Evolutionary conservation across 768 basidiomycete genomes (phyloP).

Genomic region (Leucocoprinus sp.): DNA sequence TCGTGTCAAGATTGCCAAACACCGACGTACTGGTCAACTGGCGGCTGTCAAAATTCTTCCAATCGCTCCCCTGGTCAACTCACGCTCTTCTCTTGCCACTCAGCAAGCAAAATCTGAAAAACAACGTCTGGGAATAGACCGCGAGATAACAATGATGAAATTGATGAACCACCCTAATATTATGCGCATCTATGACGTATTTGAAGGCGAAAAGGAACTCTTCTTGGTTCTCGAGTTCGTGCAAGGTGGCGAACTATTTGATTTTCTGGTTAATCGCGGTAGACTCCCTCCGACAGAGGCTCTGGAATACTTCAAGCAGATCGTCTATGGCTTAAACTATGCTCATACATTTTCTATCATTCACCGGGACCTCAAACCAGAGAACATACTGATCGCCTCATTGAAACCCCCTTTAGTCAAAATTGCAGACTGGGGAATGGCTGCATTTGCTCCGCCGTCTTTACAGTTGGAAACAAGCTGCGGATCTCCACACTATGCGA

Average conservation of each 20-base stretch:
- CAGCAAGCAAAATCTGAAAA: conserved; percentile 71
- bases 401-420: conserved; percentile 79
- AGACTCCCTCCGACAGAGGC: conserved; percentile 77
- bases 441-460: conserved; percentile 83
- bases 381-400: conserved; percentile 89
- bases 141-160: conserved; percentile 99
- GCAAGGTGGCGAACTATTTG: conserved; percentile 93
- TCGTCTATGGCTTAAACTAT: conserved; percentile 91
- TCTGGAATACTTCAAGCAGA: conserved; percentile 89
- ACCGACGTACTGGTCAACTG: conserved; percentile 78
- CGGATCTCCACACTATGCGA: conserved; percentile 94
- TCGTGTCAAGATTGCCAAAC: conserved; percentile 89
- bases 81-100: conserved; percentile 58
- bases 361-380: conserved; percentile 96
- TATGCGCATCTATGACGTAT: conserved; percentile 91
- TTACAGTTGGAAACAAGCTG: conserved; percentile 89
- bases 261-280: conserved; percentile 88
- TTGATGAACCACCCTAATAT: conserved; percentile 98
- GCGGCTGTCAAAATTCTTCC: conserved; percentile 96
- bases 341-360: conserved; percentile 97
- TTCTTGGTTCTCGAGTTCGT: conserved; percentile 94
- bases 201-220: conserved; percentile 84
- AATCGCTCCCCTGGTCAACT: conserved; percentile 66
- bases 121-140: conserved; percentile 78
- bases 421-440: conserved; percentile 99